Conservation (phyloP, 2,329 filamentous ascomycete species). For the Harringtonia aguacate region DNA sequence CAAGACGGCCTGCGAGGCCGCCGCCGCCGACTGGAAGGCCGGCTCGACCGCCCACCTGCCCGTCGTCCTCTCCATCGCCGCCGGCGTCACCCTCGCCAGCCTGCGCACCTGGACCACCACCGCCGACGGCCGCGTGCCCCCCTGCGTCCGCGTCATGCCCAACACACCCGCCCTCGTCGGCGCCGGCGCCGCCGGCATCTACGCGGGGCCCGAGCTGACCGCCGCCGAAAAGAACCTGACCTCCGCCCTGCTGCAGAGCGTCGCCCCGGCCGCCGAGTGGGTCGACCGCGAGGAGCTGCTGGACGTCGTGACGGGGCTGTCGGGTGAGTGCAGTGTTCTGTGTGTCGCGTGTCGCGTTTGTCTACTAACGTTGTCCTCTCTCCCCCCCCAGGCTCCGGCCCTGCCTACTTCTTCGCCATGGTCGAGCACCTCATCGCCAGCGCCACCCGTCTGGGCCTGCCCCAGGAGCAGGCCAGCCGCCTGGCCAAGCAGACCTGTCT, state of each 20-base stretch:
- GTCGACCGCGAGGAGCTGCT: constrained; percentile 37
- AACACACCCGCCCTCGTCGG: constrained; percentile 40
- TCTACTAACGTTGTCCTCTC: not conserved
- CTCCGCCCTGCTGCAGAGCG: constrained; percentile 29
- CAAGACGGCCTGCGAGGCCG: constrained; percentile 34
- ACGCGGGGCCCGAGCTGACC: constrained; percentile 30
- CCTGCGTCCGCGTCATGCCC: constrained; percentile 40
- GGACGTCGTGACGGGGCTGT: constrained; percentile 38
- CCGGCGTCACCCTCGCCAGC: constrained; percentile 34
- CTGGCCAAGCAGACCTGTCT: constrained; percentile 39
- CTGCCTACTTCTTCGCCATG: constrained; percentile 42
- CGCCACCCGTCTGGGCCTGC: constrained; percentile 31
- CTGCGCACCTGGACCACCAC: constrained; percentile 30
- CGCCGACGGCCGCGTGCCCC: constrained; percentile 25
- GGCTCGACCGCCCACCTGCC: constrained; percentile 20
- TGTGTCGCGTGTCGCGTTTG: not conserved
- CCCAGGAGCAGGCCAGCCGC: constrained; percentile 35
- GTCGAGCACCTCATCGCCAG: constrained; percentile 38
- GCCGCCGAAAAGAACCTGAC: constrained; percentile 30
- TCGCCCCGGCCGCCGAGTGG: constrained; percentile 39
- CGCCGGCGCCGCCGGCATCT: constrained; percentile 38
- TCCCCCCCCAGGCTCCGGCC: constrained; percentile 30
- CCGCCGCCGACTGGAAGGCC: constrained; percentile 25
- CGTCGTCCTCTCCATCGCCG: constrained; percentile 36
- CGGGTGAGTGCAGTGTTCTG: constrained; percentile 29